Base-by-base conservation (phyloP, 1,284 basidiomycete genomes). In the Fomitiporia mediterranea region DNA sequence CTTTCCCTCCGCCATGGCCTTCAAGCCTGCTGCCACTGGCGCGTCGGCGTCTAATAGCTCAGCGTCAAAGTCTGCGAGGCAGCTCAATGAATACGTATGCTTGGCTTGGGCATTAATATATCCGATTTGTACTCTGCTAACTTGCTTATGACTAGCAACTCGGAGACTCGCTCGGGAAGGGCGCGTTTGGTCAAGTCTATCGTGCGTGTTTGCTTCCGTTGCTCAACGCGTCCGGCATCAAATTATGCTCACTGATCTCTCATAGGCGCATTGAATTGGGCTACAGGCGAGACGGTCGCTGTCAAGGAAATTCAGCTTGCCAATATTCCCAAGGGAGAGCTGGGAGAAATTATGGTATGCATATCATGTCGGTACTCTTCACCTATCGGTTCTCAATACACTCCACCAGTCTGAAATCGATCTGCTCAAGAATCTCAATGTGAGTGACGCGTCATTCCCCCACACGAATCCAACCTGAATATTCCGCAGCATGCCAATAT, bases 261-360 rank as follows among this genome's bases (percentile, higher is more conserved):
- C 35, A 34, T 55, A 92, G 89, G 92, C 65, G 93, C 93, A 32
- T 79, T 99, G 68, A 98, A 98, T 69, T 98, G 93, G 86, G 89
- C 89, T 35, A 97, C 93, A 23, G 95, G 95, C 47, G 94, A 97
- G 75, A 95, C 94, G 1, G 94, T 97, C 32, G 94, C 94, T 5
- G 89, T 95, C 67, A 98, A 96, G 80, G 94, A 92, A 71, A 95
- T 95, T 66, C 88, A 93, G 66, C 76, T 99, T 59, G 87, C 84
- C 68, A 94, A 94, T 69, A 95, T 99, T 57, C 92, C 95, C 1
- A 91, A 92, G 68, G 83, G 86, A 48, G 92, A 97, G 68, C 81
- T 98, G 51, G 89, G 91, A 19, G 94, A 98, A 71, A 98, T 99
- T 68, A 98, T 98, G 96, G 93, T 91, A 66, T 64, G 83, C 75